A percentile compares a stretch with the other conserved stretches of the same genome.
Conservation (phyloP, 176 grass and related monocot species). For the Oryza brachyantha region DNA sequence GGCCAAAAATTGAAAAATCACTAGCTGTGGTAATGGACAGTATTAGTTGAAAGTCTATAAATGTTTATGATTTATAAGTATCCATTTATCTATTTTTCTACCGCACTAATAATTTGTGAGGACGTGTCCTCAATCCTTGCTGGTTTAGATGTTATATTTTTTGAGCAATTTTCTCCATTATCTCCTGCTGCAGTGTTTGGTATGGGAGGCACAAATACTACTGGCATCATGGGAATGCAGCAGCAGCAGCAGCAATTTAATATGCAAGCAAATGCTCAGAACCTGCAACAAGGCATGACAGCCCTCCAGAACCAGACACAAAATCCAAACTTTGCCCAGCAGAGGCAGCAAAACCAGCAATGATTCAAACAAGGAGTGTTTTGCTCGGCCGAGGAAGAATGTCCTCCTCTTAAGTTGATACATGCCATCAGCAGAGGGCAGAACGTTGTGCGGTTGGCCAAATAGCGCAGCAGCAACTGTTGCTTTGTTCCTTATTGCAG, state of each 20-base stretch:
- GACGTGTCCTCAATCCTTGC: not conserved
- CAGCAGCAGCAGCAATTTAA: conserved; percentile 86
- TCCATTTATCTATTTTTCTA: not conserved
- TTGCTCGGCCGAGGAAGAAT: not conserved
- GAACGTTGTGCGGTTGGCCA: not conserved
- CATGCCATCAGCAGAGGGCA: not conserved
- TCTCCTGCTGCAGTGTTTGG: conserved; percentile 60
- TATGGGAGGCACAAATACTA: conserved; percentile 62
- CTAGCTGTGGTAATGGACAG: no score
- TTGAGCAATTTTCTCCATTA: not conserved
- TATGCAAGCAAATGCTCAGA: conserved; percentile 64
- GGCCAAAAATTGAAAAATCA: no score
- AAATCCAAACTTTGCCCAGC: conserved; percentile 82
- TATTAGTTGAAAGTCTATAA: conserved; percentile 12
- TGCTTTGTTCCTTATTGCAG: not conserved
- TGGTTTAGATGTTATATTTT: not conserved
- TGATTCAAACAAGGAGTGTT: not conserved
- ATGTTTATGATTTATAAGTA: not conserved
- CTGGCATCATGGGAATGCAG: conserved; percentile 75
- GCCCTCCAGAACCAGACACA: conserved; percentile 65
- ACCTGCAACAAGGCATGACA: conserved; percentile 83
- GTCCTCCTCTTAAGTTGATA: not conserved
- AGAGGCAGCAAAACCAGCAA: conserved; percentile 87
- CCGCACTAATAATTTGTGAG: not conserved
- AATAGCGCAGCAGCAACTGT: not conserved